Percentiles rank a stretch among this genome's conserved stretches.
phyloP scores from a whole-genome alignment of 306 rosid genomes.

The Medicago lupulina region DNA sequence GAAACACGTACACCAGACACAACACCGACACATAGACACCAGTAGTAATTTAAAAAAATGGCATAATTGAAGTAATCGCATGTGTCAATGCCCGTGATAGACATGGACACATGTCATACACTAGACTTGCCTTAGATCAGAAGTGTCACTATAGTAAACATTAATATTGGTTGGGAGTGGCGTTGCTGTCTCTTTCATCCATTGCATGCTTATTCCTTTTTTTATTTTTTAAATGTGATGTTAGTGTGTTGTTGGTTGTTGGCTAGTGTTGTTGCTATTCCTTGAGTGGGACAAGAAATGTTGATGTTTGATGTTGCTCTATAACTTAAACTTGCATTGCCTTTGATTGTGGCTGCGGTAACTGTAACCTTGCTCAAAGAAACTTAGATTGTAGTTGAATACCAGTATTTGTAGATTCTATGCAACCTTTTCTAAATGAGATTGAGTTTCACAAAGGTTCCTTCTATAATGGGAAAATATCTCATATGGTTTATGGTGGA shows the following conservation, averaged over 20 bases:
- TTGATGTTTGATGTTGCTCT: conserved; percentile 15
- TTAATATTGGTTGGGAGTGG: too few species aligned
- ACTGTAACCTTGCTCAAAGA: conserved; percentile 11
- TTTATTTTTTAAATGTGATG: background rate
- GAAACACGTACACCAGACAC: too few species aligned
- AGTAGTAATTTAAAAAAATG: too few species aligned
- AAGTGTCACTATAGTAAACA: too few species aligned
- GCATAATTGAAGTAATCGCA: too few species aligned
- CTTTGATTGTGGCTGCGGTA: conserved; percentile 17
- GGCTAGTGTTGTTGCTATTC: conserved; percentile 11
- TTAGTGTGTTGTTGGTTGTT: conserved; percentile 12
- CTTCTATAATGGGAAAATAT: background rate
- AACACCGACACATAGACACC: too few species aligned
- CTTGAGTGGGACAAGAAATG: conserved; percentile 23
- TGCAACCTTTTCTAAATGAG: background rate
- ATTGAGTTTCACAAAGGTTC: background rate
- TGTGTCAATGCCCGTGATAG: too few species aligned
- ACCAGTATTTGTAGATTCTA: background rate
- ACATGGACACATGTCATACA: too few species aligned
- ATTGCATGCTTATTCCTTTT: conserved; percentile 18
- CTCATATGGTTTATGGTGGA: background rate
- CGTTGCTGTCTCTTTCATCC: background rate
- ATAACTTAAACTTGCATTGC: conserved; percentile 12
- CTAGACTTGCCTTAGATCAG: too few species aligned
- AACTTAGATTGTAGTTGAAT: background rate